These are phyloP conservation scores for Alternaria sp. DNA, from an alignment of 2,329 filamentous ascomycete species.

Conservation along the genomic window DNA sequence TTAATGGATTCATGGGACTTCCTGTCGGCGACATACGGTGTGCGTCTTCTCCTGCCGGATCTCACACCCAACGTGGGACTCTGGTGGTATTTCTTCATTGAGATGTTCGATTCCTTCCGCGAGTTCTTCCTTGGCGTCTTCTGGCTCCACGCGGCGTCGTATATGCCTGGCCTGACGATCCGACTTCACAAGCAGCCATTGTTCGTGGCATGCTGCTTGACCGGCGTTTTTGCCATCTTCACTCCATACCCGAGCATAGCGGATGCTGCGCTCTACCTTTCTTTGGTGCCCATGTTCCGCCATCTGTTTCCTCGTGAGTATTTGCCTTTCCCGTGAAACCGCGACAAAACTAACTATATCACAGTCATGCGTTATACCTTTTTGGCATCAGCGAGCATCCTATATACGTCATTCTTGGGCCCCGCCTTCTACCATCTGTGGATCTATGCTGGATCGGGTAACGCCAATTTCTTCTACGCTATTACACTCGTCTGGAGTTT, in stretches of 20 bases:
- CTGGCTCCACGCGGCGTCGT: constrained; percentile 92
- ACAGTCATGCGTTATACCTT: constrained; percentile 92
- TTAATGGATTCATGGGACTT: constrained; percentile 89
- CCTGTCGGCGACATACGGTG: constrained; percentile 86
- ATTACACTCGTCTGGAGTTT: constrained; percentile 99
- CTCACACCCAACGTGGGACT: constrained; percentile 93
- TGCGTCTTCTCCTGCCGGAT: constrained; percentile 89
- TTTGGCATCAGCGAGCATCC: constrained; percentile 78
- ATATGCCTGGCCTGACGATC: constrained; percentile 85
- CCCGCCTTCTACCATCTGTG: constrained; percentile 97
- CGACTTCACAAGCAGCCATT: constrained; percentile 86
- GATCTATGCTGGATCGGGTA: constrained; percentile 97
- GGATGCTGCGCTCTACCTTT: constrained; percentile 86
- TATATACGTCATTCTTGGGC: constrained; percentile 88
- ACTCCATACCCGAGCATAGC: constrained; percentile 96
- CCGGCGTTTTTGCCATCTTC: constrained; percentile 93
- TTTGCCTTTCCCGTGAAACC: not conserved
- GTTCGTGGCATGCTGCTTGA: constrained; percentile 81
- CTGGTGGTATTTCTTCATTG: constrained; percentile 99
- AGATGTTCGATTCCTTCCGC: constrained; percentile 98
- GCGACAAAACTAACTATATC: constrained; percentile 10
- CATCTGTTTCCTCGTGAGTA: constrained; percentile 83
- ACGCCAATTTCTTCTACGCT: constrained; percentile 99
- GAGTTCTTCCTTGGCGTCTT: constrained; percentile 98
- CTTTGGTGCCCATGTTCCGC: constrained; percentile 82